Evolutionary conservation across 2,329 filamentous ascomycete species (phyloP), one percentile per base, ranked within the genome.

Genomic region (Aspergillus phoenicis): DNA sequence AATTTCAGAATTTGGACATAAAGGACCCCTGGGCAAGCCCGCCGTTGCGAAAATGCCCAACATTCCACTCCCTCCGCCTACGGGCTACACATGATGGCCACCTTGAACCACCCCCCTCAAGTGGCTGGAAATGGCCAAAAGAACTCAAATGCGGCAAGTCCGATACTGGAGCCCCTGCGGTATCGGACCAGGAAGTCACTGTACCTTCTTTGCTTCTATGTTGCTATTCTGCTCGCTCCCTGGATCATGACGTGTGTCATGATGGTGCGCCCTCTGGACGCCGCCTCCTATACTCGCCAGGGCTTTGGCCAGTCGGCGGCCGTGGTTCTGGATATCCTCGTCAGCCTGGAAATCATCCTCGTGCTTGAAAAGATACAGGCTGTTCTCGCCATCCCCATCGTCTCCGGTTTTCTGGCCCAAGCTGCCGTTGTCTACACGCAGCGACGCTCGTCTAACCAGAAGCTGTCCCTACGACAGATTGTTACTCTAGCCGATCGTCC

Each of bases 181-280:
- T 45, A 45, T 45, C 41, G 41, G 41, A 22, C 41, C 5, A 45
- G n/a, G 41, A 45, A 45, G 41, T 45, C 41, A 45, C 17, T 45
- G 20, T 45, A 13, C 4, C 41, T 45, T 22, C 41, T 45, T 24
- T 20, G 17, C 8, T 45, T 45, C 41, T 45, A 45, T 45, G 41
- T 45, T 22, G 41, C 41, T 8, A 13, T 45, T 13, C 41, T 45
- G 8, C 17, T 45, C 15, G 20, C 20, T 45, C 41, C 41, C 10
- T 45, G 41, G 41, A 22, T 45, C 8, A 45, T 45, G 41, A 45
- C 41, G 2, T 45, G 41, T 45, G 41, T 24, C 17, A 45, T 45
- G 41, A 45, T 45, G 41, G 41, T 45, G 17, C 41, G 41, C 11
- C 41, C 41, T 22, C 20, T 45, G 5, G 41, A 45, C 41, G 41